Conservation (phyloP, 1,284 basidiomycete species). For the Dichomitus squalens region DNA sequence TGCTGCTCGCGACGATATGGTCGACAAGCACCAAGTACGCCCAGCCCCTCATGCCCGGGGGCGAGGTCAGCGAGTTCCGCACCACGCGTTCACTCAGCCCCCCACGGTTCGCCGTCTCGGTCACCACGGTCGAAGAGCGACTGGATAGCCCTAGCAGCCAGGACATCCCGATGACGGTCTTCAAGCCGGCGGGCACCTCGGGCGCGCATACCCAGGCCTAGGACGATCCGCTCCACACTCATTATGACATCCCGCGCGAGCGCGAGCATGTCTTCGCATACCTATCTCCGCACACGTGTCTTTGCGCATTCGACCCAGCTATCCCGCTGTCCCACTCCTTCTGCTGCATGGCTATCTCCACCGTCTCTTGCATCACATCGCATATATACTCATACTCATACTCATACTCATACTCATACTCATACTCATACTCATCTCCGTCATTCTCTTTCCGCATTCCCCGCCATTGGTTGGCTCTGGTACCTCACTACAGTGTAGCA, state of each 20-base stretch:
- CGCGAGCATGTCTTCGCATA: neutral
- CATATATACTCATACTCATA: too few species aligned
- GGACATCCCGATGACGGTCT: neutral
- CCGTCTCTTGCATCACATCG: too few species aligned
- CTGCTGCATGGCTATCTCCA: too few species aligned
- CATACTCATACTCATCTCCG: too few species aligned
- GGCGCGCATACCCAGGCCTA: neutral
- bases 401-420: too few species aligned
- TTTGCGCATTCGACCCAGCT: too few species aligned
- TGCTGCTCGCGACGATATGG: constrained; percentile 28
- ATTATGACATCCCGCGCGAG: neutral
- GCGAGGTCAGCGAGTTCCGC: neutral
- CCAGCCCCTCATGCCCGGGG: neutral
- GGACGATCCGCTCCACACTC: neutral
- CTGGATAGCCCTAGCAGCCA: neutral
- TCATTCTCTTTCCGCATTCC: too few species aligned
- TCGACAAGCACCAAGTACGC: constrained; percentile 3
- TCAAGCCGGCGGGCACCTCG: neutral
- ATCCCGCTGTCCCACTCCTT: too few species aligned
- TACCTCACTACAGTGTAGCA: too few species aligned
- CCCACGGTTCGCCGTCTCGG: neutral
- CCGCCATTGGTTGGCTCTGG: too few species aligned
- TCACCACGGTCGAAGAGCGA: neutral
- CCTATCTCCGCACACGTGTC: neutral
- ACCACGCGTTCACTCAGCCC: neutral